phyloP scores from a whole-genome alignment of 179 eudicot genomes.

The Heliamphora ciliata region DNA sequence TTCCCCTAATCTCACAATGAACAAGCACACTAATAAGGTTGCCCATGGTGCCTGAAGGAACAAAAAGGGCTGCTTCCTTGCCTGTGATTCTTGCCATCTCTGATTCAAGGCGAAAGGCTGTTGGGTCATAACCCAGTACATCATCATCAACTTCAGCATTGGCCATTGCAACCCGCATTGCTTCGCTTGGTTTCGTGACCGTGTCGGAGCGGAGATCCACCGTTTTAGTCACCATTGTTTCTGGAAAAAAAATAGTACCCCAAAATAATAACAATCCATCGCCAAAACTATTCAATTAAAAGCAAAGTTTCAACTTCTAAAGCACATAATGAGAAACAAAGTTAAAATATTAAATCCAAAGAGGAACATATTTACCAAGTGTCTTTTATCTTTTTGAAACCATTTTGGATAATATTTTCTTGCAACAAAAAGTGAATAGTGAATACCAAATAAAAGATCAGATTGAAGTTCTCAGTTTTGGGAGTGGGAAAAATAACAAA shows the following conservation, averaged over 20 bases:
- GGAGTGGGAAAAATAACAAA: not conserved
- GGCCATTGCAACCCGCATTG: constrained; percentile 85
- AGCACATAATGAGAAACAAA: not conserved
- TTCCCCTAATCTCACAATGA: constrained; percentile 83
- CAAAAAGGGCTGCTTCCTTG: constrained; percentile 83
- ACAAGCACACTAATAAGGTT: constrained; percentile 82
- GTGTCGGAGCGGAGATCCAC: constrained; percentile 93
- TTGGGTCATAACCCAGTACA: constrained; percentile 69
- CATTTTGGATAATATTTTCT: not conserved
- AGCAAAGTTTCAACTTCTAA: not conserved
- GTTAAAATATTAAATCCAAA: not conserved
- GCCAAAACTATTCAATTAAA: not conserved
- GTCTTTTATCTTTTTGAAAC: not conserved
- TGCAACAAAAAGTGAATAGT: not conserved
- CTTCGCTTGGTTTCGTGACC: constrained; percentile 79
- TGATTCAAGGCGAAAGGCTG: constrained; percentile 63
- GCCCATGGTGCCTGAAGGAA: constrained; percentile 97
- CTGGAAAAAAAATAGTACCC: constrained; percentile 13
- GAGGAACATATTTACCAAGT: too few relatives aligned
- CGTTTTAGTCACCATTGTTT: constrained; percentile 44
- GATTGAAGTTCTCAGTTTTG: not conserved
- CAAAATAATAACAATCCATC: not conserved
- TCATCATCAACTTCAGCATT: constrained; percentile 94
- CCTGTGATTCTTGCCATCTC: constrained; percentile 78
- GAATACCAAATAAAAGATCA: not conserved